Evolutionary conservation across 2,329 filamentous ascomycete species (phyloP), one percentile per base, ranked within the genome.

Genomic region (Mycosphaerelloides madeirae): DNA sequence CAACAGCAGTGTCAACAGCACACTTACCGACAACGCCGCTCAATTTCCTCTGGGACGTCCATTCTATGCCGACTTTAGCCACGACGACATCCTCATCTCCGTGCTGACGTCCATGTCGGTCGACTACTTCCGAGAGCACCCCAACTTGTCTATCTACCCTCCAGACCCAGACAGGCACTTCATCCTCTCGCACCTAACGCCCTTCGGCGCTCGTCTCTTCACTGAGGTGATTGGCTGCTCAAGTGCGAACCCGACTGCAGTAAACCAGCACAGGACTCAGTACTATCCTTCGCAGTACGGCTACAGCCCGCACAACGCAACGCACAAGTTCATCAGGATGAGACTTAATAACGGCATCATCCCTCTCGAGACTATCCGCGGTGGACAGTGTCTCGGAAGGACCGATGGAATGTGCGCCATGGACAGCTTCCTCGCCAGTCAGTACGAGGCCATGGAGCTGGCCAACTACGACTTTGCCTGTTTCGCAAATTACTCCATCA

Each of bases 221-320:
- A 77, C 77, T 1, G 77, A 80, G 60, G 68, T 78, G 20, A 75
- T 79, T 51, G 75, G 73, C 28, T 80, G 77, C 53, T 61, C 65
- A 3, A 43, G 49, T 0, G 38, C 66, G 1, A 45, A 69, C 36
- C 73, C 77, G 0, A 54, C 54, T 3, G 58, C 68, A 1, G 67
- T 69, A 3, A 65, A 67, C 28, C 49, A 61, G 2, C 54, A 72
- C 31, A 61, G 66, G 18, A 67, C 67, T 0, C 54, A 64, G 13
- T 76, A 76, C 58, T 65, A 64, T 31, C 65, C 67, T 0, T 57
- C 51, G 0, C 68, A 73, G 43, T 74, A 75, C 47, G 72, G 72
- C 33, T 76, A 75, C 56, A 55, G 67, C 18, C 50, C 73, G 8
- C 50, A 55, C 16, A 59, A 60, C 19, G 64, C 64, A 2, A 59